Base-by-base conservation (phyloP, 371 early-diverging fungal species). In the Circinella minor region DNA sequence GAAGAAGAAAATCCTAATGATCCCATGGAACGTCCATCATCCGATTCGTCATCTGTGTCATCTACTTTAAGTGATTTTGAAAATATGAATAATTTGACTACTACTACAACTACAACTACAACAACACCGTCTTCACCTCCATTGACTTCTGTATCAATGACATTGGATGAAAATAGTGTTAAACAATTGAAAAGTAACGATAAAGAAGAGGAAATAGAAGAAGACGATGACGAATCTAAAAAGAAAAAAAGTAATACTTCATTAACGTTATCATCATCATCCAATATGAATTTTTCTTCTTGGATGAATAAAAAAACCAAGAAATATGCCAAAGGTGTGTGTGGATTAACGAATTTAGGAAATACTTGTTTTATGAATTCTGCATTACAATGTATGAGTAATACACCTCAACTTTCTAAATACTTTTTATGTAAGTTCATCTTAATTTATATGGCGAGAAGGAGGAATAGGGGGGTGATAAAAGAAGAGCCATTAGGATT, bases 361-460 rank as follows among this genome's bases (percentile, higher is more conserved):
- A 96, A 96, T 74, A 94, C 95, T 1, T 96, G 96, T 77, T 95
- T 90, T 77, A 94, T 96, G 94, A 94, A 93, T 78, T 87, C 91
- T 7, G 90, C 90, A 0, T 68, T 96, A 1, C 95, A 96, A 74
- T 94, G 93, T 69, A 76, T 95, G 43, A 85, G 88, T 71, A 89
- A 89, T 68, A 91, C 91, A 7, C 78, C 77, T 3, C 85, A 83
- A 55, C 78, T 96, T 18, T 90, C 89, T 2, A 77, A 79, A 18
- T 94, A 87, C 74, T 88, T 88, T 60, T 61, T 86, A 57, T 68
- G 79, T 79, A 74, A 63, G 72, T 55, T 27, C 36, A 63, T 43
- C 1, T 3, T 9, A 13, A 7, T 51, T 13, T 46, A 18, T 15
- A 34, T 6, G 39, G 39, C 6, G 39, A 39, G 9, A 39, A 39